phyloP scores from a whole-genome alignment of 805 yeast genomes.

The Groenewaldozyma salmanticensis region DNA sequence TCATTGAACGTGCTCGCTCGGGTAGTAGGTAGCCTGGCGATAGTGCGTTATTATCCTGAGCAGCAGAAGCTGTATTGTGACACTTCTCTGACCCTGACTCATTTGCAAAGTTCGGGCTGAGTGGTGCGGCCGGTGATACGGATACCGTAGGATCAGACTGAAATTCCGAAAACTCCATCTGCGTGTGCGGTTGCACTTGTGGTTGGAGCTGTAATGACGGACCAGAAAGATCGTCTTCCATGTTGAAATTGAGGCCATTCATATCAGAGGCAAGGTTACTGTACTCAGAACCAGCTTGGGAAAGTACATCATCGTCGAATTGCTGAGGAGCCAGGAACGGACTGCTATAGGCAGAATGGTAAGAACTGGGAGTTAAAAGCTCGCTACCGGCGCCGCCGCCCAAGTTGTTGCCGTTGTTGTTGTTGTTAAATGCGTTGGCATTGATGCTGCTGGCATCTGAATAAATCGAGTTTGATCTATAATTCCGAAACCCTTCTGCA shows the following conservation, averaged over 20 bases:
- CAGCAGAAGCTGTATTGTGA: background rate
- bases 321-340: background rate
- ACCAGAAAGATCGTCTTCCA: background rate
- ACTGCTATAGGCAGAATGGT: background rate
- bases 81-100: no score
- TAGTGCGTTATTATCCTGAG: background rate
- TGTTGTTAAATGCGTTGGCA: background rate
- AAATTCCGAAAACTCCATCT: background rate
- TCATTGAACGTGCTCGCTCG: background rate
- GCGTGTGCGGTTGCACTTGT: background rate
- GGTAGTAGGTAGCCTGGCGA: background rate
- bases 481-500: background rate
- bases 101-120: background rate
- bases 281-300: no score
- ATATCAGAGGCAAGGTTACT: background rate
- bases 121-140: background rate
- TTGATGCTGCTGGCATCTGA: background rate
- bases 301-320: background rate
- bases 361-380: background rate
- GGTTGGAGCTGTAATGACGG: no score
- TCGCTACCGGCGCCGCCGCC: background rate
- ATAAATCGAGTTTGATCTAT: background rate
- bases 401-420: constrained; percentile 1
- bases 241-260: background rate
- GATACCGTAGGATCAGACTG: background rate